Evolutionary conservation across 2,329 filamentous ascomycete species (phyloP).

Genomic region (Xylaria arbuscula): DNA sequence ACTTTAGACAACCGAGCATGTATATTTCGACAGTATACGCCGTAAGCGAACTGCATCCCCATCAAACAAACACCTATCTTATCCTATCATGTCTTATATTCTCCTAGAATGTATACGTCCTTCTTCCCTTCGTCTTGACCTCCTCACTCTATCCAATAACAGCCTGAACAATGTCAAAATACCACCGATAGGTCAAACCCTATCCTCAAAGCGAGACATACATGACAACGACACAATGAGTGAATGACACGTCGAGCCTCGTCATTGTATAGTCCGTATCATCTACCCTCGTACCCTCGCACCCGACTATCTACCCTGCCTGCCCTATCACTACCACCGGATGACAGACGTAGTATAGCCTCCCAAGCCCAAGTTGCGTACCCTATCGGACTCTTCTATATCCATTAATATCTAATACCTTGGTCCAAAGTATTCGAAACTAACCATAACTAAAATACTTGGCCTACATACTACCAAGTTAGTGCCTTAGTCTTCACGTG

Average conservation of each 20-base stretch:
- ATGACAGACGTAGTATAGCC: not conserved
- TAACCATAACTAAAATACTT: no score
- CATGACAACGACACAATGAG: conserved; percentile 7
- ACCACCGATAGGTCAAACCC: conserved; percentile 2
- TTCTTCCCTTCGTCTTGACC: not conserved
- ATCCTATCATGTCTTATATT: not conserved
- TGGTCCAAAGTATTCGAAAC: no score
- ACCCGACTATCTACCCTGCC: not conserved
- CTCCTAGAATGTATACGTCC: no score
- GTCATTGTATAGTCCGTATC: not conserved
- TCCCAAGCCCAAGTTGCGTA: no score
- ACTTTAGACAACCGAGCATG: not conserved
- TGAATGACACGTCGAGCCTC: conserved; percentile 34
- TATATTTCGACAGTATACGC: conserved; percentile 2
- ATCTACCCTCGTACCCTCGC: no score
- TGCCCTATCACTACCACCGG: not conserved
- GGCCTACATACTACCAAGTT: no score
- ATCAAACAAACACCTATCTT: conserved; percentile 8
- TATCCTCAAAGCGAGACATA: no score
- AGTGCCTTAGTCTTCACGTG: no score
- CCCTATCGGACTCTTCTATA: no score
- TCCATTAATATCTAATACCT: no score
- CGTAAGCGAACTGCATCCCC: not conserved
- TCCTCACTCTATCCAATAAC: not conserved
- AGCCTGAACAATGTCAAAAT: not conserved